Evolutionary conservation across 192 early-diverging fungal genomes (phyloP).

Genomic region (Mortierella alpina): DNA sequence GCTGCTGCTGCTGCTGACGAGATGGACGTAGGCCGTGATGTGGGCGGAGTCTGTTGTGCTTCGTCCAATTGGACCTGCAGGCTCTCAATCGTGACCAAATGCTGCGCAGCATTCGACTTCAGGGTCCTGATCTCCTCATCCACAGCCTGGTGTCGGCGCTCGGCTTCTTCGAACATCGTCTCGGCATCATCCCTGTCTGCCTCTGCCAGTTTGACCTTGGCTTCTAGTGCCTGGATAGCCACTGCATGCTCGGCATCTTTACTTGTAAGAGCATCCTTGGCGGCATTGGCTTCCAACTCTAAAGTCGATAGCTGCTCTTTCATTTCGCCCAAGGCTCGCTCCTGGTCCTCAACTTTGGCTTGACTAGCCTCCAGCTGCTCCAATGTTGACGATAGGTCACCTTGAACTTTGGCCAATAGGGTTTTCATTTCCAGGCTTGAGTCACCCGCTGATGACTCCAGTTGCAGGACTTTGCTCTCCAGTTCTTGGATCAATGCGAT

Average conservation of each 20-base stretch:
- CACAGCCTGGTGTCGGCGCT: slow-evolving; percentile 29
- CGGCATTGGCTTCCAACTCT: neutral
- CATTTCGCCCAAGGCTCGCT: neutral
- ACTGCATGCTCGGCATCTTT: slow-evolving; percentile 14
- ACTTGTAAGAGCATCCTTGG: slow-evolving; percentile 10
- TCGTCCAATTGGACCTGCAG: slow-evolving; percentile 21
- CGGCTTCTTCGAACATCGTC: slow-evolving; percentile 31
- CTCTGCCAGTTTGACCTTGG: slow-evolving; percentile 32
- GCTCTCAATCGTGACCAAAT: slow-evolving; percentile 30
- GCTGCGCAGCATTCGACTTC: slow-evolving; percentile 8
- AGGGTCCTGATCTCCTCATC: slow-evolving; percentile 32
- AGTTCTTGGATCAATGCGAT: slow-evolving; percentile 16
- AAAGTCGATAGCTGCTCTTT: slow-evolving; percentile 14
- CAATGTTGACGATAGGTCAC: slow-evolving; percentile 17
- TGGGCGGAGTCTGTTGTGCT: slow-evolving; percentile 1
- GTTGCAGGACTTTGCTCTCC: slow-evolving; percentile 11
- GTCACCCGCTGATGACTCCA: slow-evolving; percentile 11
- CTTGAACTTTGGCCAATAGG: slow-evolving; percentile 11
- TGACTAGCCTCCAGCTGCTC: slow-evolving; percentile 27
- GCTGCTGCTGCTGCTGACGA: slow-evolving; percentile 7
- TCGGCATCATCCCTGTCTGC: slow-evolving; percentile 48
- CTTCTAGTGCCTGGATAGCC: slow-evolving; percentile 18
- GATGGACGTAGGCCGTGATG: slow-evolving; percentile 26
- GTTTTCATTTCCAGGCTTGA: neutral
- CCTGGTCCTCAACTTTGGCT: slow-evolving; percentile 23